Conservation (phyloP, 768 basidiomycete species). For the Pulveroboletus frians region DNA sequence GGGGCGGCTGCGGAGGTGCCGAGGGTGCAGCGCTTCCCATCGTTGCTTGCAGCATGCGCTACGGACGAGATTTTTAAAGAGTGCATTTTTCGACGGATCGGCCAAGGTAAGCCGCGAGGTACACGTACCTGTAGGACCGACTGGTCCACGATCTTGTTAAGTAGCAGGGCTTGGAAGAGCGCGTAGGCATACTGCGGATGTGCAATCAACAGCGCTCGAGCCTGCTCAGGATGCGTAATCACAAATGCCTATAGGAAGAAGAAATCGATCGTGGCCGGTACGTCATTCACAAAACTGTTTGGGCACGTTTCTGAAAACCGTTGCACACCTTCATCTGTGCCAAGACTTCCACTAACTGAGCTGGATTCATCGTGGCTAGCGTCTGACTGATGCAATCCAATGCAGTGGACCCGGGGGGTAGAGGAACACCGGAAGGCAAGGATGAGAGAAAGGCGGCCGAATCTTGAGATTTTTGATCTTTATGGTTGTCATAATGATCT, state of each 20-base stretch:
- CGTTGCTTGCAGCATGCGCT: conserved; percentile 51
- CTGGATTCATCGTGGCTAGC: conserved; percentile 77
- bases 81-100: background rate
- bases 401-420: conserved; percentile 64
- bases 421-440: conserved; percentile 71
- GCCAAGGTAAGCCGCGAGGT: conserved; percentile 4
- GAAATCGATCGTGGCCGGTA: conserved; percentile 4
- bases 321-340: conserved; percentile 93
- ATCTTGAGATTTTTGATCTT: conserved; percentile 36
- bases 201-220: conserved; percentile 65
- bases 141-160: conserved; percentile 92
- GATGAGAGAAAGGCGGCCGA: conserved; percentile 52
- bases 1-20: conserved; percentile 29
- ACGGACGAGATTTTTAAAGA: conserved; percentile 16
- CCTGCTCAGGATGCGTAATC: conserved; percentile 87
- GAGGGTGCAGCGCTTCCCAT: conserved; percentile 24
- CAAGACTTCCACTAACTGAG: conserved; percentile 86
- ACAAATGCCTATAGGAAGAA: conserved; percentile 75
- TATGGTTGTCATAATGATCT: conserved; percentile 28
- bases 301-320: conserved; percentile 16
- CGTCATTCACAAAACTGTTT: conserved; percentile 20
- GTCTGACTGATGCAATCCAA: conserved; percentile 83
- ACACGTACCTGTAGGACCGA: conserved; percentile 68
- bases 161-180: conserved; percentile 86
- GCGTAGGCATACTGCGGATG: conserved; percentile 96